phyloP scores from a whole-genome alignment of 192 early-diverging fungal genomes.

The Dissophora globulifera region DNA sequence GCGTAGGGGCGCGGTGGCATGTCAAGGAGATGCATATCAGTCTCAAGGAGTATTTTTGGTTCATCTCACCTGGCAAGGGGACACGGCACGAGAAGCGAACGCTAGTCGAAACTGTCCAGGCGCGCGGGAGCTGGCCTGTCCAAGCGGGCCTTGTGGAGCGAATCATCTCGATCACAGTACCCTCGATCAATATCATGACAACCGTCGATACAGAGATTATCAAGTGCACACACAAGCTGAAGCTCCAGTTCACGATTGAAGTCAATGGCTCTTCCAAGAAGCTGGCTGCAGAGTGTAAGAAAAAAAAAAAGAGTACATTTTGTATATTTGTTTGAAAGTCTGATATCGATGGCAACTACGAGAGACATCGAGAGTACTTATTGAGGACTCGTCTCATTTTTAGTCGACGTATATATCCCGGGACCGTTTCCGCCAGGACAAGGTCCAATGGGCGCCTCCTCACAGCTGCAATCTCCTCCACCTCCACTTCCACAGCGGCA shows the following conservation, averaged over 20 bases:
- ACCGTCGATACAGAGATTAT: constrained; percentile 40
- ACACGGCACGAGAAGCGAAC: constrained; percentile 29
- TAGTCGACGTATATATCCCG: constrained; percentile 43
- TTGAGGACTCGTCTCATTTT: too few species aligned
- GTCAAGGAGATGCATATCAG: constrained; percentile 38
- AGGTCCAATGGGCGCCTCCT: not conserved
- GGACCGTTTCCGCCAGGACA: constrained; percentile 53
- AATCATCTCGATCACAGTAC: constrained; percentile 23
- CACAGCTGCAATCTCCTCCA: constrained; percentile 1
- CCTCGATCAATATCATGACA: constrained; percentile 25
- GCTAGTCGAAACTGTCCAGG: constrained; percentile 27
- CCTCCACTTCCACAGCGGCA: constrained; percentile 8
- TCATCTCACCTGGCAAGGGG: constrained; percentile 39
- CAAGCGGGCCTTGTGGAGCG: constrained; percentile 35
- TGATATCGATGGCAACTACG: too few species aligned
- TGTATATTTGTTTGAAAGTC: too few species aligned
- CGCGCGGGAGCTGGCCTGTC: constrained; percentile 32
- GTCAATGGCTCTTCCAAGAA: constrained; percentile 37
- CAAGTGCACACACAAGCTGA: constrained; percentile 45
- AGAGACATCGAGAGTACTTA: too few species aligned
- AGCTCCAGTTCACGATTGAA: constrained; percentile 28
- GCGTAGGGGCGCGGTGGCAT: constrained; percentile 20
- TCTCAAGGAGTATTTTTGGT: constrained; percentile 52
- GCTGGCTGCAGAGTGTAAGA: constrained; percentile 32
- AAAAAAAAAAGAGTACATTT: too few species aligned